Evolutionary conservation across 2,329 filamentous ascomycete genomes (phyloP).

Genomic region (Calonectria pseudoreteaudii): DNA sequence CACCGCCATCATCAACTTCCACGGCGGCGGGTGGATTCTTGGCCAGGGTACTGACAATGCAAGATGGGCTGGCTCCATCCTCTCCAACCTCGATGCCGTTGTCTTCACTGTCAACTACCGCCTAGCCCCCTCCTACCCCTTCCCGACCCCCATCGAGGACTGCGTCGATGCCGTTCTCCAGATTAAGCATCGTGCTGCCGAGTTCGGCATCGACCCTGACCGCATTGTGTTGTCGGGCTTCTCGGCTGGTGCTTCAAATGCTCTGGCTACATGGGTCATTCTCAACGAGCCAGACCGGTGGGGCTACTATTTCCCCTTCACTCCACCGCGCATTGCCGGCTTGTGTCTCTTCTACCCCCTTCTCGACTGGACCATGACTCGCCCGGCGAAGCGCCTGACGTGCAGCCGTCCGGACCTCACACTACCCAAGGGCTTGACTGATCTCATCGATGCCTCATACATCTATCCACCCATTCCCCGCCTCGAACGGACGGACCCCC

Average conservation of each 20-base stretch:
- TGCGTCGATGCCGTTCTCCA: constrained; percentile 74
- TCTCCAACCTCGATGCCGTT: constrained; percentile 65
- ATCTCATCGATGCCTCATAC: constrained; percentile 73
- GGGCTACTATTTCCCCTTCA: constrained; percentile 52
- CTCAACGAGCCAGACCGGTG: constrained; percentile 57
- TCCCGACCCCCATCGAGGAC: constrained; percentile 74
- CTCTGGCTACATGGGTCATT: constrained; percentile 60
- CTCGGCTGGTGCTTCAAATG: constrained; percentile 70
- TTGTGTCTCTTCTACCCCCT: constrained; percentile 72
- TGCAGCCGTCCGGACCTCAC: constrained; percentile 68
- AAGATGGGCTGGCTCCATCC: constrained; percentile 67
- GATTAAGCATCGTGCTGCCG: constrained; percentile 65
- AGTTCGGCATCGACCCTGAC: constrained; percentile 68
- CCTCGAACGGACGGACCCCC: constrained; percentile 61
- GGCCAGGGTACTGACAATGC: constrained; percentile 73
- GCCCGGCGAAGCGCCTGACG: constrained; percentile 66
- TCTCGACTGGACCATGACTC: constrained; percentile 69
- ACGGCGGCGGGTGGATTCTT: constrained; percentile 75
- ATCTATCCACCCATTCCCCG: constrained; percentile 63
- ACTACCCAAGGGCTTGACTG: constrained; percentile 67
- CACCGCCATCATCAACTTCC: constrained; percentile 73
- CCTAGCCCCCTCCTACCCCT: constrained; percentile 73
- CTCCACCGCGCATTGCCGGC: constrained; percentile 61
- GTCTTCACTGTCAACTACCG: constrained; percentile 76
- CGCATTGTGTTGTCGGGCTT: constrained; percentile 72